A percentile compares a stretch with the other conserved stretches of the same genome.
These are phyloP conservation scores for Trametes coccinea DNA, from an alignment of 768 basidiomycete genomes.

Conservation along the genomic window DNA sequence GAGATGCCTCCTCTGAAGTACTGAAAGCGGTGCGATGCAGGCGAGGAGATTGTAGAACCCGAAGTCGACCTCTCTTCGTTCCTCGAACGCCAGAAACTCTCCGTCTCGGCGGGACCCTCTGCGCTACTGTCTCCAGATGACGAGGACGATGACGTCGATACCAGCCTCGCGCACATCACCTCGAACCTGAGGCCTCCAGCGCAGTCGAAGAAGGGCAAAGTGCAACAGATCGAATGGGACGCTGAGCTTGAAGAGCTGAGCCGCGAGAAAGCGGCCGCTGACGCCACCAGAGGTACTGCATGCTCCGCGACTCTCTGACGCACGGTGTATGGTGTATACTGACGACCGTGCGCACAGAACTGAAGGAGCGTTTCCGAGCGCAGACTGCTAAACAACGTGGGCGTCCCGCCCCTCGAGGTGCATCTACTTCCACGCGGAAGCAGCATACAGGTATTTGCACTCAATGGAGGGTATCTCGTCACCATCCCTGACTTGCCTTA, in stretches of 20 bases:
- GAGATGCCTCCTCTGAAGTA: not conserved
- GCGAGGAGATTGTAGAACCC: slow-evolving; percentile 66
- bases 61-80: slow-evolving; percentile 73
- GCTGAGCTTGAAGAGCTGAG: slow-evolving; percentile 61
- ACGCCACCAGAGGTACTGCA: slow-evolving; percentile 68
- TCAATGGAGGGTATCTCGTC: not conserved
- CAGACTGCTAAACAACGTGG: slow-evolving; percentile 28
- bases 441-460: slow-evolving; percentile 10
- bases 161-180: slow-evolving; percentile 53
- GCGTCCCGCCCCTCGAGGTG: slow-evolving; percentile 20
- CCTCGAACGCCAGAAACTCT: slow-evolving; percentile 56
- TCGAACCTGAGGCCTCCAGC: not conserved
- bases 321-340: not conserved
- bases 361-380: slow-evolving; percentile 35
- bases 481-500: not conserved
- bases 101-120: slow-evolving; percentile 32
- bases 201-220: slow-evolving; percentile 59
- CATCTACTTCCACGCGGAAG: not conserved
- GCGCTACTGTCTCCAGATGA: slow-evolving; percentile 16
- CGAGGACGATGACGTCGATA: slow-evolving; percentile 58
- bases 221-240: slow-evolving; percentile 70
- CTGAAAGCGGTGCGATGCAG: slow-evolving; percentile 34
- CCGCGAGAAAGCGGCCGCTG: slow-evolving; percentile 70
- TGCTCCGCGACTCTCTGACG: not conserved
- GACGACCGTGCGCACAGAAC: slow-evolving; percentile 20